A percentile compares a stretch with the other conserved stretches of the same genome.
These are phyloP conservation scores for Lantana camara DNA, from an alignment of 257 asterid genomes.

Conservation along the genomic window DNA sequence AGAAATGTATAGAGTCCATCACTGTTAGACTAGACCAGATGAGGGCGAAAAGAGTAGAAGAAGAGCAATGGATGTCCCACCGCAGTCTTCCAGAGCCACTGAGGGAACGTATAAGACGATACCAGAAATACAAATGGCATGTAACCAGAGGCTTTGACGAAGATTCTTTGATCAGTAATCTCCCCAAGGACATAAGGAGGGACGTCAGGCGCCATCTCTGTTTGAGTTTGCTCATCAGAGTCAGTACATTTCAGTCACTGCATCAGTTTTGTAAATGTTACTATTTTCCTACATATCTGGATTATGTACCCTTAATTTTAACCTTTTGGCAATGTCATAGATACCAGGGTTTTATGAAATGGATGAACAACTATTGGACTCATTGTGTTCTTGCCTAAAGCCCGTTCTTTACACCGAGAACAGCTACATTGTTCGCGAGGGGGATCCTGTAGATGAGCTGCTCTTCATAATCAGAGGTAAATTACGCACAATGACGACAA, in stretches of 20 bases:
- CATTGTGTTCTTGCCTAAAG: slow-evolving; percentile 48
- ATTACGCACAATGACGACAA: slow-evolving; percentile 52
- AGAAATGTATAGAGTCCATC: slow-evolving; percentile 44
- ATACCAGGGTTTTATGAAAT: slow-evolving; percentile 65
- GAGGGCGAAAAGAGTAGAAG: slow-evolving; percentile 41
- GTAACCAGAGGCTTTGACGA: slow-evolving; percentile 71
- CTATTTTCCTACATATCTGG: too few species aligned
- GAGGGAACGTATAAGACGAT: slow-evolving; percentile 38
- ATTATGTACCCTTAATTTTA: too few species aligned
- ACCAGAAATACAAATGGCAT: slow-evolving; percentile 60
- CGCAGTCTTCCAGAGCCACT: slow-evolving; percentile 47
- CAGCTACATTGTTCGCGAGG: slow-evolving; percentile 60
- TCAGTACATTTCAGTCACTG: slow-evolving; percentile 23
- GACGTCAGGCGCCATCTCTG: slow-evolving; percentile 72
- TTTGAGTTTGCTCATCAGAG: slow-evolving; percentile 61
- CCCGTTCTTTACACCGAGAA: slow-evolving; percentile 57
- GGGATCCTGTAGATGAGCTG: slow-evolving; percentile 73
- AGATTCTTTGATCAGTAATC: slow-evolving; percentile 54
- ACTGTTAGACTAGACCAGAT: slow-evolving; percentile 43
- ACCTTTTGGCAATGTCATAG: slow-evolving; percentile 24
- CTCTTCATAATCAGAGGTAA: slow-evolving; percentile 67
- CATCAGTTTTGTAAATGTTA: too few species aligned
- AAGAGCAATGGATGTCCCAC: slow-evolving; percentile 55
- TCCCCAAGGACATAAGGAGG: slow-evolving; percentile 69
- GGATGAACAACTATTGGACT: slow-evolving; percentile 66